Percentiles rank a stretch among this genome's conserved stretches.
These are phyloP conservation scores for Aspergillus coremiiformis DNA, from an alignment of 495 filamentous ascomycete species.

Conservation along the genomic window DNA sequence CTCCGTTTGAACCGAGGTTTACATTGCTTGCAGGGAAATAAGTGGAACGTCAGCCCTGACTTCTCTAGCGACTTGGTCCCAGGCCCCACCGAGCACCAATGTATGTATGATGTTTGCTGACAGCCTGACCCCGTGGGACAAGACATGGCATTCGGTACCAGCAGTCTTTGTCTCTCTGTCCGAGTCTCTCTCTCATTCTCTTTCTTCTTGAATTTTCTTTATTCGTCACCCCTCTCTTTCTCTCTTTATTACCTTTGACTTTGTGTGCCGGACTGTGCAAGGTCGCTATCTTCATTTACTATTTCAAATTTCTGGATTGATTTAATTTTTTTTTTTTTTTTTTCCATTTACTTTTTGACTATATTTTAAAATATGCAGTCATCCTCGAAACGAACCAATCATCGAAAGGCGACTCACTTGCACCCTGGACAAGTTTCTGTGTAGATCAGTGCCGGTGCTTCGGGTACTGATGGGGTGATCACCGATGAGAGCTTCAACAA, in stretches of 20 bases:
- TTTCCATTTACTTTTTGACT: neutral
- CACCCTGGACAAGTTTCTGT: neutral
- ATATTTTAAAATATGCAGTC: neutral
- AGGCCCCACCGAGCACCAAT: neutral
- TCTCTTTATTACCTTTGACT: neutral
- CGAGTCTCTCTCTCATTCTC: neutral
- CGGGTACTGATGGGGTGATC: neutral
- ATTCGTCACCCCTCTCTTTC: neutral
- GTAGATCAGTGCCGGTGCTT: neutral
- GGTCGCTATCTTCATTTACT: too few relatives aligned
- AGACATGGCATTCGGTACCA: neutral
- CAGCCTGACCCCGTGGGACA: neutral
- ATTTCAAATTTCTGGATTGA: too few relatives aligned
- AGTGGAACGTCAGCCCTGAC: neutral
- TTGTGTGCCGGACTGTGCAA: neutral
- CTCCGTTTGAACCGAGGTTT: neutral
- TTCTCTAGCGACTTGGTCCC: neutral
- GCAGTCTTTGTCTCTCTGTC: neutral
- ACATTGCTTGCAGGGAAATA: slow-evolving; percentile 2
- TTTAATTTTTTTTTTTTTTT: neutral
- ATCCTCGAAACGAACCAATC: neutral
- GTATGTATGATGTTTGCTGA: neutral
- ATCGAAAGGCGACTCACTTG: neutral
- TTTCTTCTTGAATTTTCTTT: neutral
- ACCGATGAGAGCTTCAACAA: neutral